Conservation (phyloP, 2,329 filamentous ascomycete species). For the Raffaelea ambrosiae region DNA sequence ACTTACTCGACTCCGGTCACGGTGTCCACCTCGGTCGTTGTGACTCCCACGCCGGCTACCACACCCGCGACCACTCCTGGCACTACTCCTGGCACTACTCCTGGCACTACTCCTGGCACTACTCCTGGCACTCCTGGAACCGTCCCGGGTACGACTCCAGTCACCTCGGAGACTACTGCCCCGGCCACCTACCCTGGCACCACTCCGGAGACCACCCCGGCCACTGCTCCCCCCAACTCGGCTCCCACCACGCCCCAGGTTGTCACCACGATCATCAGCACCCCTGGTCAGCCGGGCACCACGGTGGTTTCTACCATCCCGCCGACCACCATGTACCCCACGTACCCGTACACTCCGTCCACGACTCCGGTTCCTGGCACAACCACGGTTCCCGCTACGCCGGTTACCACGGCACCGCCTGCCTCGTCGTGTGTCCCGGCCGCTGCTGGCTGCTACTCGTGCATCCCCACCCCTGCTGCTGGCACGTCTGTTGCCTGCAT, state of each 20-base stretch:
- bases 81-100: background rate
- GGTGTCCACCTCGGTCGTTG: background rate
- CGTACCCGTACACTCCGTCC: background rate
- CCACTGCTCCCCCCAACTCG: background rate
- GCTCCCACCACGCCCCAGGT: background rate
- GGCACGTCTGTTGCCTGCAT: constrained; percentile 4
- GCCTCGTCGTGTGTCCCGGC: background rate
- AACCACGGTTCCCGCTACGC: background rate
- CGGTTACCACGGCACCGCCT: background rate
- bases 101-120: background rate
- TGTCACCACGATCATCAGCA: too few relatives aligned
- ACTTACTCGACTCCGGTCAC: background rate
- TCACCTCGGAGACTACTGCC: background rate
- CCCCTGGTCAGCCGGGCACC: too few relatives aligned
- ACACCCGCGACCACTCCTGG: background rate
- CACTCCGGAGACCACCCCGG: background rate
- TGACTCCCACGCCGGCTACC: background rate
- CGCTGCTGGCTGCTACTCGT: background rate
- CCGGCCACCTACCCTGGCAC: background rate
- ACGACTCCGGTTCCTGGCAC: background rate
- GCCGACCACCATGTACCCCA: background rate
- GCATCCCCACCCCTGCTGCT: background rate
- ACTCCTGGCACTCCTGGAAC: background rate
- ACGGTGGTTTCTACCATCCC: too few relatives aligned
- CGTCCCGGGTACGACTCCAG: background rate